These are phyloP conservation scores for Chamaecrista fasciculata DNA, from an alignment of 306 rosid genomes.

Conservation along the genomic window DNA sequence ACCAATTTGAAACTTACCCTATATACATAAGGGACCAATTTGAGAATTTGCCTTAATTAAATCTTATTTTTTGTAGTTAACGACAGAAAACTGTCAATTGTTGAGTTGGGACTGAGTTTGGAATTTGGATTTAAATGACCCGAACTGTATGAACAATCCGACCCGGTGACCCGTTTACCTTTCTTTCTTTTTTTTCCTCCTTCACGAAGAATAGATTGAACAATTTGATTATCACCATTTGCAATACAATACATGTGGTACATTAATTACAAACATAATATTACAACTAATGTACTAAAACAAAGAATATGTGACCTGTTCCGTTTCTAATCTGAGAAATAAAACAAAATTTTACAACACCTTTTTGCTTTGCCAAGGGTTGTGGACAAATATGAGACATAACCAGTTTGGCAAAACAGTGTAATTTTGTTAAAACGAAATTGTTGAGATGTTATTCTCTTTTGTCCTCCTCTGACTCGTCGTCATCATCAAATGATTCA, in stretches of 20 bases:
- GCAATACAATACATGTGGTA: slow-evolving; percentile 31
- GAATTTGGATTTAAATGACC: too few relatives aligned
- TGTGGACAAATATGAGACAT: slow-evolving; percentile 30
- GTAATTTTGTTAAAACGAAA: slow-evolving; percentile 1
- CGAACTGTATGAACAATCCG: too few relatives aligned
- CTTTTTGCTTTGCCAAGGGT: slow-evolving; percentile 28
- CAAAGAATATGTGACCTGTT: slow-evolving; percentile 34
- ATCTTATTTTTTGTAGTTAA: too few relatives aligned
- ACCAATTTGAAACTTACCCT: too few relatives aligned
- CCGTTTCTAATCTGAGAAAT: slow-evolving; percentile 21
- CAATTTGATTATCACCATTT: slow-evolving; percentile 18
- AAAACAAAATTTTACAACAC: slow-evolving; percentile 47
- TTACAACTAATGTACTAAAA: slow-evolving; percentile 25
- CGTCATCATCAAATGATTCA: slow-evolving; percentile 45
- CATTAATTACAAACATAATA: slow-evolving; percentile 42
- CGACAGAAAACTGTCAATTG: too few relatives aligned
- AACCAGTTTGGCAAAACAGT: slow-evolving; percentile 14
- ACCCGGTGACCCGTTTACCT: too few relatives aligned
- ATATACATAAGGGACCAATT: too few relatives aligned
- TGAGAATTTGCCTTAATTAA: too few relatives aligned
- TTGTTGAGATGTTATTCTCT: slow-evolving; percentile 50
- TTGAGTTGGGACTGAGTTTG: too few relatives aligned
- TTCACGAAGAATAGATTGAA: too few relatives aligned
- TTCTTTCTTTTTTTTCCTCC: too few relatives aligned
- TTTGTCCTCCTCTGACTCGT: slow-evolving; percentile 75